Base-by-base conservation (phyloP, 2,329 filamentous ascomycete species). In the Penicillium sp. region DNA sequence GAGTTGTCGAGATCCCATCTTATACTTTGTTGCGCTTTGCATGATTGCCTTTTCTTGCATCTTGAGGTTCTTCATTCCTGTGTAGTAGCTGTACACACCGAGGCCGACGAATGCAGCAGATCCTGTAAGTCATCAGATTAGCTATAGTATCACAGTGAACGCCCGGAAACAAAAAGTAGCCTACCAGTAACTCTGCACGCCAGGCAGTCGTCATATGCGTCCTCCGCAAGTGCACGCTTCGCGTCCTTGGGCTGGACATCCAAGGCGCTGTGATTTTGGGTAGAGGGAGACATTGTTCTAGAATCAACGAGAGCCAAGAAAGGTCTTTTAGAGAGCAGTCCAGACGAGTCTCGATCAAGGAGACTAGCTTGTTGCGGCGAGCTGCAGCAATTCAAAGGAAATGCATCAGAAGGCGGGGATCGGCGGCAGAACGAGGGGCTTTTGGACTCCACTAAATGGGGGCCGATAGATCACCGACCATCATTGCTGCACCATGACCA, bases 31-130 rank as follows among this genome's bases (percentile, higher is more conserved):
- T 41, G 80, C 79, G 71, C 84, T 86, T 63, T 79, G 75, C 51
- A 88, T 69, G 54, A 90, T 87, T 52, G 62, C 60, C 45, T 65
- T 62, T 53, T 78, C 76, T 65, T 87, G 83, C 59, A 77, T 75
- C 59, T 82, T 77, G 28, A 93, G 78, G 67, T 90, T 85, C 44
- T 75, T 74, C 68, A 83, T 84, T 50, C 87, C 87, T 3, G 84
- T 86, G 53, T 82, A 74, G 70, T 89, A 90, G 67, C 82, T 89
- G 70, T 90, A 93, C 1, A 77, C 82, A 3, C 82, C 87, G 15
- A 91, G 79, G 1, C 84, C 85, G 49, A 88, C 74, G 55, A 93
- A 88, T 1, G 86, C 84, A 34, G 82, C 77, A 62, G 85, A 84
- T 39, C 87, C 87, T 90, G n/a, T 29, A 7, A 42, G 9, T 13